Percentiles rank a stretch among this genome's conserved stretches.
Conservation (phyloP, 345 rosid genomes). For the Corchorus olitorius region DNA sequence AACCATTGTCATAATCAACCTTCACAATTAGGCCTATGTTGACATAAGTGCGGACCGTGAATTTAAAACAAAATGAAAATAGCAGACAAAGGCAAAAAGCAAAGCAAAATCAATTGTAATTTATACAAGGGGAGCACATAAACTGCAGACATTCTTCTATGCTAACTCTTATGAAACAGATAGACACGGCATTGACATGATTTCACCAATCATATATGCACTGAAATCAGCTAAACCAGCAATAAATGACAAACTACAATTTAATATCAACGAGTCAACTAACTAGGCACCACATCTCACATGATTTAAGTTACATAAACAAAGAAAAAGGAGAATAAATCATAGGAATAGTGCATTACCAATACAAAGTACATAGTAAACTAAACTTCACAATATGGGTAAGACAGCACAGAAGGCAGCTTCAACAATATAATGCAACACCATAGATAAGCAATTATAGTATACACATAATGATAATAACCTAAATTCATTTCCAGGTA, state of each 20-base stretch:
- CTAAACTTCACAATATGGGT: background rate
- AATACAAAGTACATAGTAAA: background rate
- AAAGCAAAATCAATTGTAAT: background rate
- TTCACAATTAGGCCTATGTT: background rate
- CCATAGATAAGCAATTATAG: background rate
- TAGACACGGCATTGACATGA: background rate
- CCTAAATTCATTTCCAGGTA: background rate
- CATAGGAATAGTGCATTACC: background rate
- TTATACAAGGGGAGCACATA: background rate
- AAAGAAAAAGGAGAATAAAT: background rate
- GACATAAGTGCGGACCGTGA: background rate
- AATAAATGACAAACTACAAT: background rate
- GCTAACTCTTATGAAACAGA: background rate
- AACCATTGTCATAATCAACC: background rate
- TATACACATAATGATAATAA: slow-evolving; percentile 1
- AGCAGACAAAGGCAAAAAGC: background rate
- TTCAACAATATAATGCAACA: background rate
- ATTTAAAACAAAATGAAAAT: background rate
- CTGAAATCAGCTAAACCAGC: background rate
- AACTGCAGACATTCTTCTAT: background rate
- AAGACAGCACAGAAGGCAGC: too few species aligned
- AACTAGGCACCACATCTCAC: background rate
- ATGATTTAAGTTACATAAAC: background rate
- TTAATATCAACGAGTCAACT: background rate
- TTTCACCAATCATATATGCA: background rate